These are phyloP conservation scores for Starmera quercuum DNA, from an alignment of 805 yeast genomes.

Conservation along the genomic window DNA sequence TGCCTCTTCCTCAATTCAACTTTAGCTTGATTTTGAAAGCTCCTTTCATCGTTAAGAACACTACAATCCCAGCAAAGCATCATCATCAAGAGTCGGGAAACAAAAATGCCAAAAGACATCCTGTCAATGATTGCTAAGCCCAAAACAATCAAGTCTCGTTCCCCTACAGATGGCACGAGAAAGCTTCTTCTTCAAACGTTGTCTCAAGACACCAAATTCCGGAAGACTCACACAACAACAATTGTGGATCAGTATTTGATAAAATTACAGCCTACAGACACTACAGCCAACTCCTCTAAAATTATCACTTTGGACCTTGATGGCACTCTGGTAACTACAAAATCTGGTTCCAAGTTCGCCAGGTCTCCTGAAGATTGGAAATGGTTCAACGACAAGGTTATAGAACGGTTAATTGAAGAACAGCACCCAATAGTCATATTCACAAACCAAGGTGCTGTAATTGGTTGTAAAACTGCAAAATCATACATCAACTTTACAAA, in stretches of 20 bases:
- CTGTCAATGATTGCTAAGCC: conserved; percentile 1
- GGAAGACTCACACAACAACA: conserved; percentile 21
- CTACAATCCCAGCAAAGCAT: not conserved
- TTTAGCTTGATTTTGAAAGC: no score
- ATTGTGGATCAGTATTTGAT: conserved; percentile 35
- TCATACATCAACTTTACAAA: conserved; percentile 30
- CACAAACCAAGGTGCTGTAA: conserved; percentile 78
- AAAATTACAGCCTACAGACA: conserved; percentile 27
- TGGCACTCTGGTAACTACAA: conserved; percentile 64
- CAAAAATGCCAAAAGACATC: conserved; percentile 1
- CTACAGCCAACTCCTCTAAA: conserved; percentile 6
- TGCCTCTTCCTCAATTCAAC: no score
- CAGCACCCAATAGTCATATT: conserved; percentile 51
- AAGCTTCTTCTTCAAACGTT: not conserved
- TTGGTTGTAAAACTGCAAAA: conserved; percentile 29
- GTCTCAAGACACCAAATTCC: no score
- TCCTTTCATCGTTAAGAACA: no score
- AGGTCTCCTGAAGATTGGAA: conserved; percentile 67
- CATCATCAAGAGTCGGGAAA: not conserved
- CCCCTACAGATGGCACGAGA: conserved; percentile 1
- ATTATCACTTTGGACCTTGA: conserved; percentile 79
- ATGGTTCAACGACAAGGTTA: conserved; percentile 38
- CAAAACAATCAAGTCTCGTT: not conserved
- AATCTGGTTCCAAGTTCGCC: conserved; percentile 53
- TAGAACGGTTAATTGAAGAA: conserved; percentile 3